These are phyloP conservation scores for Metschnikowia corniflorae DNA, from an alignment of 805 yeast genomes.

Conservation along the genomic window DNA sequence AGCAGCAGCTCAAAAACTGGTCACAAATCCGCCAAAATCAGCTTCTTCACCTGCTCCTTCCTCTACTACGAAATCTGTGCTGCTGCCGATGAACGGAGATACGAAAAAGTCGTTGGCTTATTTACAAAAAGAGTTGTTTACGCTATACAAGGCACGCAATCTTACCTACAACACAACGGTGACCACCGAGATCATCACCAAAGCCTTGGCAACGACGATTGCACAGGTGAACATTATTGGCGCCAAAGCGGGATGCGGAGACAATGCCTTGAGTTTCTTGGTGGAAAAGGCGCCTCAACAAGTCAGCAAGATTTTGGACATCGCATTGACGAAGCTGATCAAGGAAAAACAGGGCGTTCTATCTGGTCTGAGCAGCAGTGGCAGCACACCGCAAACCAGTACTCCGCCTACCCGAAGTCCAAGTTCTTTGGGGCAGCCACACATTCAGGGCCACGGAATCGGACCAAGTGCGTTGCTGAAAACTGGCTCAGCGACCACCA, in stretches of 20 bases:
- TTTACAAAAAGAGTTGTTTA: slow-evolving; percentile 80
- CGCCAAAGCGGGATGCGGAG: slow-evolving; percentile 74
- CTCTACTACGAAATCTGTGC: not conserved
- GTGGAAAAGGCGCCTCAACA: slow-evolving; percentile 81
- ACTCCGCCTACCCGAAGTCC: not conserved
- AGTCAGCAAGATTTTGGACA: slow-evolving; percentile 71
- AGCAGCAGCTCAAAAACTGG: not conserved
- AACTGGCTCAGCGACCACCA: too few relatives aligned
- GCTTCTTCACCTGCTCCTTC: not conserved
- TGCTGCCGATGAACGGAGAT: slow-evolving; percentile 47
- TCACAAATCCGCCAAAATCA: not conserved
- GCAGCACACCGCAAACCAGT: slow-evolving; percentile 15
- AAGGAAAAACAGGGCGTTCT: slow-evolving; percentile 32
- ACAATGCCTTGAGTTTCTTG: slow-evolving; percentile 71
- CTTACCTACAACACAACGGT: slow-evolving; percentile 71
- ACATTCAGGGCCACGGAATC: too few relatives aligned
- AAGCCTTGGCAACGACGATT: slow-evolving; percentile 89
- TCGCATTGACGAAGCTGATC: slow-evolving; percentile 78
- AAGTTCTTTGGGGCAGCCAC: not conserved
- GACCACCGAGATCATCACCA: slow-evolving; percentile 80
- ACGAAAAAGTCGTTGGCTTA: slow-evolving; percentile 75
- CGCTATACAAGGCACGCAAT: slow-evolving; percentile 72
- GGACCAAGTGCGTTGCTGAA: too few relatives aligned
- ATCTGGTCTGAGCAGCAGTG: slow-evolving; percentile 18
- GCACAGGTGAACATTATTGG: slow-evolving; percentile 89